Evolutionary conservation across 2,329 filamentous ascomycete genomes (phyloP), one percentile per base, ranked within the genome.

Genomic region (Aureobasidium sp.): DNA sequence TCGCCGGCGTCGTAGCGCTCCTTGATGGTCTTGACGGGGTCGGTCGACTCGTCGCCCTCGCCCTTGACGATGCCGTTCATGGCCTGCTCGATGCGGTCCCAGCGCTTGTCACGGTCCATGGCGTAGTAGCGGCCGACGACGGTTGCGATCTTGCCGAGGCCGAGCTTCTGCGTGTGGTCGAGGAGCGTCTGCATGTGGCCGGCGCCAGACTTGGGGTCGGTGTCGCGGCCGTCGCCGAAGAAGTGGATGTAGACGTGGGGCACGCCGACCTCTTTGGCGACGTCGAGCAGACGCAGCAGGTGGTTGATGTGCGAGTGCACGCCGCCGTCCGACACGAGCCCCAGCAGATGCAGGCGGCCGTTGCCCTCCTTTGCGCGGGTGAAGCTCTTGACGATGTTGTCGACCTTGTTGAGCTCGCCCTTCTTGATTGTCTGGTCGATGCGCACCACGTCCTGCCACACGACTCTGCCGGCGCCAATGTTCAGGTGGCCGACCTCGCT

Each of bases 91-190:
- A 95, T 79, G 68, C 93, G 82, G 68, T 98, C 93, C 93, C 93
- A 98, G 70, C 93, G 84, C 88, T 97, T 97, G 72, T 98, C 93
- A 62, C 93, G 90, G 77, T 98, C 93, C 93, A 98, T 98, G 72
- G 90, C 89, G 71, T 88, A 98, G 83, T 97, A 98, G 62, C 91
- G 84, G 56, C 93, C 93, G 56, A 97, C 91, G 42, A 97, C 81
- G 32, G 93, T 96, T 27, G 88, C 91, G 60, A 98, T 81, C 72
- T 96, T 80, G 61, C 91, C 93, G 59, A 85, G 73, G 39, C 89
- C 90, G 60, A 95, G 80, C 70, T 97, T 88, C 73, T 93, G 83
- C 60, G 81, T 81, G 62, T 84, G 86, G 55, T 86, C 82, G 56
- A 96, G 72, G 30, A 98, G 79, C 68, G 90, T 81, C 72, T 95